Conservation (phyloP, 2,329 filamentous ascomycete species). For the Trichoderma brevicompactum region DNA sequence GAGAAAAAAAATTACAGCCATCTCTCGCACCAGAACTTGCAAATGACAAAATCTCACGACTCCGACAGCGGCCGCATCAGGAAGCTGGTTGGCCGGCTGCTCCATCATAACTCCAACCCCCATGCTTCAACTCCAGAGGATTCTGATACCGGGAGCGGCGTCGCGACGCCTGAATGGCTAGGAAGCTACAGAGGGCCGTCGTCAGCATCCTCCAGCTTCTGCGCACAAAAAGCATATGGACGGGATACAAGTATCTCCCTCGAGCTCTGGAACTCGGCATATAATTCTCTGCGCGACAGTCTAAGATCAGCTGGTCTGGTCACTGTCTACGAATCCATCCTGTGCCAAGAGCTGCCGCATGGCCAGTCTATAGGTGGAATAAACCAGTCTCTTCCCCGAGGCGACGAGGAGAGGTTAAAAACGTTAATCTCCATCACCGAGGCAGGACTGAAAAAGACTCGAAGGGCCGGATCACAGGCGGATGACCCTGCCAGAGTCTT, state of each 20-base stretch:
- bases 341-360: slow-evolving; percentile 43
- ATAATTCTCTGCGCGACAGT: slow-evolving; percentile 41
- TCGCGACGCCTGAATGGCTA: slow-evolving; percentile 22
- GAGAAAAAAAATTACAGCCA: background rate
- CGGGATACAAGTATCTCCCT: slow-evolving; percentile 31
- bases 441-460: slow-evolving; percentile 39
- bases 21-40: background rate
- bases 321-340: slow-evolving; percentile 44
- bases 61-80: slow-evolving; percentile 23
- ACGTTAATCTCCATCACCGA: slow-evolving; percentile 40
- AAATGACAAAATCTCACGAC: slow-evolving; percentile 26
- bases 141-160: slow-evolving; percentile 20
- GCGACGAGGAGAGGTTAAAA: slow-evolving; percentile 37
- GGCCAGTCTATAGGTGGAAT: slow-evolving; percentile 36
- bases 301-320: slow-evolving; percentile 40
- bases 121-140: slow-evolving; percentile 9
- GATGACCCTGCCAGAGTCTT: slow-evolving; percentile 39
- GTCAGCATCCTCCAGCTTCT: background rate
- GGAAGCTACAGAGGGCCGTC: slow-evolving; percentile 1
- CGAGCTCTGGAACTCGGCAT: slow-evolving; percentile 44
- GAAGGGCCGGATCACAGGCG: slow-evolving; percentile 37
- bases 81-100: slow-evolving; percentile 23
- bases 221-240: background rate
- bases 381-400: slow-evolving; percentile 36
- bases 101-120: slow-evolving; percentile 18